phyloP scores from a whole-genome alignment of 2,329 filamentous ascomycete species.

The Myotisia sp. region DNA sequence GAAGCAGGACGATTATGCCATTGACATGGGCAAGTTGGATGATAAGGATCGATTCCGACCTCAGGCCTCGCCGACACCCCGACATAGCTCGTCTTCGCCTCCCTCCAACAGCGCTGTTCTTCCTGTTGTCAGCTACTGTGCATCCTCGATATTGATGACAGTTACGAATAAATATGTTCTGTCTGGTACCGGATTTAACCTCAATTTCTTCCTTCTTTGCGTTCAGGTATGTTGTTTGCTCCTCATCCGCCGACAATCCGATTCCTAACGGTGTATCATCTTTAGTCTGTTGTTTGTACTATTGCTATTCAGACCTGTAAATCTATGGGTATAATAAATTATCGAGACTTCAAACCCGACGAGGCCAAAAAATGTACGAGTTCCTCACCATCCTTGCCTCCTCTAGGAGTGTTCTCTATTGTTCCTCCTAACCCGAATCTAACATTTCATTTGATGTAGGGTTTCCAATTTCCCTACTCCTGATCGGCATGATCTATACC shows the following conservation, averaged over 20 bases:
- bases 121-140: slow-evolving; percentile 80
- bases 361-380: slow-evolving; percentile 82
- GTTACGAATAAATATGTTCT: slow-evolving; percentile 99
- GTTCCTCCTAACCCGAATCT: neutral
- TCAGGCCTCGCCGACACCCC: slow-evolving; percentile 25
- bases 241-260: neutral
- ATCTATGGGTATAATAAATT: slow-evolving; percentile 65
- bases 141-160: slow-evolving; percentile 97
- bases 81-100: slow-evolving; percentile 24
- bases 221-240: slow-evolving; percentile 58
- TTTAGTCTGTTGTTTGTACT: slow-evolving; percentile 77
- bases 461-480: slow-evolving; percentile 90
- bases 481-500: slow-evolving; percentile 99
- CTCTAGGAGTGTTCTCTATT: neutral
- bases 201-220: slow-evolving; percentile 88
- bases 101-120: slow-evolving; percentile 62
- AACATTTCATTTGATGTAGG: slow-evolving; percentile 39
- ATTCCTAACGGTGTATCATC: slow-evolving; percentile 7
- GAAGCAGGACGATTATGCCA: slow-evolving; percentile 62
- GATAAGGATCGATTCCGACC: slow-evolving; percentile 34
- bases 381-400: neutral
- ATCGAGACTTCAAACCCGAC: slow-evolving; percentile 67
- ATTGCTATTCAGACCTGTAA: slow-evolving; percentile 72
- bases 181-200: slow-evolving; percentile 78
- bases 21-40: slow-evolving; percentile 52